These are phyloP conservation scores for Aquanectria penicillioides DNA, from an alignment of 2,329 filamentous ascomycete species.

Conservation along the genomic window DNA sequence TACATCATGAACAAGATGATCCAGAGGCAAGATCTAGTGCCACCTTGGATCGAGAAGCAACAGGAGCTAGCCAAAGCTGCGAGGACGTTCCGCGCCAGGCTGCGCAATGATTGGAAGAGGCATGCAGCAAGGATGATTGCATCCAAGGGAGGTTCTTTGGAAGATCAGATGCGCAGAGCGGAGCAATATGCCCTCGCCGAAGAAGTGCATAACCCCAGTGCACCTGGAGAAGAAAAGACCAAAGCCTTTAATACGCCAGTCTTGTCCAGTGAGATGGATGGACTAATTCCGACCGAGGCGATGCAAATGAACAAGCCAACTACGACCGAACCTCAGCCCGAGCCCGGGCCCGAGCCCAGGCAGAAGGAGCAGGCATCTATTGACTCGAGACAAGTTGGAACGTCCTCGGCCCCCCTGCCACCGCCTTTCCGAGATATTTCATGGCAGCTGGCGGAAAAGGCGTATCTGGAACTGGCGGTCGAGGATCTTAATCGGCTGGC, in stretches of 20 bases:
- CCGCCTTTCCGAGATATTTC: constrained; percentile 79
- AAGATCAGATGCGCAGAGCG: constrained; percentile 77
- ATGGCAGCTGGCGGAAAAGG: constrained; percentile 78
- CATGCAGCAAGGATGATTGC: constrained; percentile 84
- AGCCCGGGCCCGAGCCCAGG: neutral
- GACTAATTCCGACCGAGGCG: constrained; percentile 40
- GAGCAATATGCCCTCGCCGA: constrained; percentile 82
- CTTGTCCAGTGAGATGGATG: constrained; percentile 59
- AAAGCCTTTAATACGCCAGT: constrained; percentile 57
- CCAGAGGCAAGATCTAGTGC: constrained; percentile 92
- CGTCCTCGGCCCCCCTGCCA: constrained; percentile 30
- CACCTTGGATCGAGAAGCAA: constrained; percentile 99
- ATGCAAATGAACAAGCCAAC: neutral
- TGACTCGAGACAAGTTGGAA: neutral
- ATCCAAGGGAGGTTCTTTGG: constrained; percentile 77
- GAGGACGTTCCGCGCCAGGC: constrained; percentile 74
- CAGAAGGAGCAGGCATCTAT: no score
- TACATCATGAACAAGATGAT: constrained; percentile 99
- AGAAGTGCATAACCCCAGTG: constrained; percentile 68
- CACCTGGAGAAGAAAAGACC: constrained; percentile 53
- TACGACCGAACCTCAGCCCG: neutral
- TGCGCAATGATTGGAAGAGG: constrained; percentile 85
- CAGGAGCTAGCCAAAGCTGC: constrained; percentile 82
- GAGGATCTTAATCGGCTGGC: constrained; percentile 81
- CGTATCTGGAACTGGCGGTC: constrained; percentile 82